phyloP scores from a whole-genome alignment of 192 early-diverging fungal genomes.

The Umbelopsis sp. region DNA sequence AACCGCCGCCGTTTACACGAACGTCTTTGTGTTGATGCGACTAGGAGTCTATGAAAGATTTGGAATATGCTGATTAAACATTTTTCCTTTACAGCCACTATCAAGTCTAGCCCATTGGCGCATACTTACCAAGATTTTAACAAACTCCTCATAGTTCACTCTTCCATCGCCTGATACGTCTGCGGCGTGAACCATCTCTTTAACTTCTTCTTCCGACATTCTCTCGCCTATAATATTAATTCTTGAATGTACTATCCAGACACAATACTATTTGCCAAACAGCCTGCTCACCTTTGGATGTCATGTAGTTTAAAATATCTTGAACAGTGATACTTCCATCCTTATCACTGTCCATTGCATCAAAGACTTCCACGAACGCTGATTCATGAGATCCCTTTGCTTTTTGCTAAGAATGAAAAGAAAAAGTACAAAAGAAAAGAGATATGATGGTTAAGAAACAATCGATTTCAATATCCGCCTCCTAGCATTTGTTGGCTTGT shows the following conservation, averaged over 20 bases:
- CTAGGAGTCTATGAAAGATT: neutral
- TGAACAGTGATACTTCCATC: slow-evolving; percentile 29
- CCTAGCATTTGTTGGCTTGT: neutral
- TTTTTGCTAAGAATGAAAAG: slow-evolving; percentile 21
- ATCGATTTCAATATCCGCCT: neutral
- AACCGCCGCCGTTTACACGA: neutral
- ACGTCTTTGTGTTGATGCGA: slow-evolving; percentile 1
- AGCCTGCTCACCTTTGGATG: slow-evolving; percentile 23
- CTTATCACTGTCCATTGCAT: slow-evolving; percentile 27
- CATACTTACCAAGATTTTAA: slow-evolving; percentile 56
- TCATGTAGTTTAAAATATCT: slow-evolving; percentile 27
- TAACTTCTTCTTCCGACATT: slow-evolving; percentile 5
- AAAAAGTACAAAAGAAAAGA: too few species aligned
- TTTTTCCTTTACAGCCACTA: too few species aligned
- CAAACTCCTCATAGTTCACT: slow-evolving; percentile 22
- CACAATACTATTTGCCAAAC: neutral
- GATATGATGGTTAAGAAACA: too few species aligned
- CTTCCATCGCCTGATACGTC: slow-evolving; percentile 19
- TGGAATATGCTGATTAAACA: neutral
- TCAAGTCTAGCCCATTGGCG: too few species aligned
- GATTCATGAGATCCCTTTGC: slow-evolving; percentile 27
- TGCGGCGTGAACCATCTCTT: neutral
- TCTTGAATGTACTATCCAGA: too few species aligned
- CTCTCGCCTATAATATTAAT: neutral
- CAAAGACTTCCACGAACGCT: slow-evolving; percentile 23